These are phyloP conservation scores for Thraustochytrium striatum DNA, from an alignment of 352 stramenopile genomes.

Conservation along the genomic window DNA sequence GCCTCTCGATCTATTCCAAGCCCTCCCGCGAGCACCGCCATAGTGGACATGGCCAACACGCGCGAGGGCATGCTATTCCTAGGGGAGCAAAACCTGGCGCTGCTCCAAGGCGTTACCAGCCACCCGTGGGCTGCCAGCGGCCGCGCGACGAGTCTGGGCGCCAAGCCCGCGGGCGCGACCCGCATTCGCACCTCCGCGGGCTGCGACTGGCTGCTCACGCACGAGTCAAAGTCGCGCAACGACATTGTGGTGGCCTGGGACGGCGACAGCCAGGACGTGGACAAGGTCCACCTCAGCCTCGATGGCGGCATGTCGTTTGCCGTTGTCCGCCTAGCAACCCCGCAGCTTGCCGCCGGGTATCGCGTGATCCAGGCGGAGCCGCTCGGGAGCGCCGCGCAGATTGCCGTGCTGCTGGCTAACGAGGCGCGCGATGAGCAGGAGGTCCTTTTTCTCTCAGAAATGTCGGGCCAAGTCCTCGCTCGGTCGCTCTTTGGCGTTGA, in stretches of 20 bases:
- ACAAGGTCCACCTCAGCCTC: too few species aligned
- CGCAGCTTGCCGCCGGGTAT: too few species aligned
- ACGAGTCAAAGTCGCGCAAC: background rate
- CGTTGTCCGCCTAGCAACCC: too few species aligned
- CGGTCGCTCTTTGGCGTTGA: background rate
- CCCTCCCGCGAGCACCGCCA: background rate
- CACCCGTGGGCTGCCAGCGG: background rate
- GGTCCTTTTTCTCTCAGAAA: too few species aligned
- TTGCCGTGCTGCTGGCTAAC: too few species aligned
- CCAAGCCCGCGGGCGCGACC: background rate
- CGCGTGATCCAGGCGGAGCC: too few species aligned
- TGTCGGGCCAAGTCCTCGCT: too few species aligned
- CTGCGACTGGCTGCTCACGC: slow-evolving; percentile 26
- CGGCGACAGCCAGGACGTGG: background rate
- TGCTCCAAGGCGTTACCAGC: background rate
- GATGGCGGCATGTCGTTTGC: too few species aligned
- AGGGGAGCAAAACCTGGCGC: background rate
- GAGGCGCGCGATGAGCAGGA: too few species aligned
- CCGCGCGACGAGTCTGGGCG: background rate
- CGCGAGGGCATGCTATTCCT: slow-evolving; percentile 18
- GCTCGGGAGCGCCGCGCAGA: too few species aligned
- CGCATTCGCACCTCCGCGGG: background rate
- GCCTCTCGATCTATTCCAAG: background rate
- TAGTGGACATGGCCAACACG: background rate
- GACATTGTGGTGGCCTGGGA: slow-evolving; percentile 36